These are phyloP conservation scores for Didymella exigua DNA, from an alignment of 2,329 filamentous ascomycete genomes.

Conservation along the genomic window DNA sequence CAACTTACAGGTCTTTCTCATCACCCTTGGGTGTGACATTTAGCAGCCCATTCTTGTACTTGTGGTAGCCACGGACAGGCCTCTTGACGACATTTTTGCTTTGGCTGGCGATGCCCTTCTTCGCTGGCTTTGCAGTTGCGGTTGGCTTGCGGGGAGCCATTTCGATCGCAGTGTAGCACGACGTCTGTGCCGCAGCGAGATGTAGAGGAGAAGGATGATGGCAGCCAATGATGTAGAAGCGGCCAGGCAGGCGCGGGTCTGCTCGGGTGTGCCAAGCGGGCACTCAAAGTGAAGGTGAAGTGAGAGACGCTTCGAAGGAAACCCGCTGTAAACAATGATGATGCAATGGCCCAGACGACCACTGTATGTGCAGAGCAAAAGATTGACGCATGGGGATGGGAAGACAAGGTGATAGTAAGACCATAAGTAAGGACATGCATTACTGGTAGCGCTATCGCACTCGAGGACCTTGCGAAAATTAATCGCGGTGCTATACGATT, in stretches of 20 bases:
- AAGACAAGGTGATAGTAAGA: no score
- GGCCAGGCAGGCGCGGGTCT: not conserved
- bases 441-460: no score
- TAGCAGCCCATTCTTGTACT: not conserved
- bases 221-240: not conserved
- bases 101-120: not conserved
- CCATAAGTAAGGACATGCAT: no score
- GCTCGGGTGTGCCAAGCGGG: not conserved
- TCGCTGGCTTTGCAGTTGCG: not conserved
- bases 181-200: not conserved
- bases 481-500: no score
- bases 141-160: conserved; percentile 1
- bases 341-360: no score
- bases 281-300: not conserved
- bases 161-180: not conserved
- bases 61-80: conserved; percentile 1
- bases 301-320: not conserved
- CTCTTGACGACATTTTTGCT: not conserved
- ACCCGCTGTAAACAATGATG: no score
- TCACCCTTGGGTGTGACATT: not conserved
- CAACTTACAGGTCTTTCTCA: not conserved
- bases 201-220: not conserved
- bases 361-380: no score
- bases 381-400: no score
- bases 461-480: no score